A percentile compares a stretch with the other conserved stretches of the same genome.
These are phyloP conservation scores for Plasmodium cynomolgi DNA, from an alignment of 169 alveolate species.

Conservation along the genomic window DNA sequence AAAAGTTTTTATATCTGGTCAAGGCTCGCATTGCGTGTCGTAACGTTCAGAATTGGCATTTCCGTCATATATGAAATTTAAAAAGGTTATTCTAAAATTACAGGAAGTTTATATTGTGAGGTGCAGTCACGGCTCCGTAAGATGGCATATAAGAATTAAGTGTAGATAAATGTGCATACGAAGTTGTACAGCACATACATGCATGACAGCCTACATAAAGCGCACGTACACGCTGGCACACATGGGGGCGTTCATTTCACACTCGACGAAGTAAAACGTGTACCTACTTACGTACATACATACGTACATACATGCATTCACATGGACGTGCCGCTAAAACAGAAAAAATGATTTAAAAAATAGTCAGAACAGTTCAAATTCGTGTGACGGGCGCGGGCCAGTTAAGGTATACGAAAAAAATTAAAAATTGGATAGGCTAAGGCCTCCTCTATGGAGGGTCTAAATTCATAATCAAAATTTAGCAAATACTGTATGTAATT, in stretches of 20 bases:
- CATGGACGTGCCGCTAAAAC: not conserved
- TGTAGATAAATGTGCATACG: not conserved
- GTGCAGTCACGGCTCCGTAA: not conserved
- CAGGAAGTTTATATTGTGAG: not conserved
- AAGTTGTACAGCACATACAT: not conserved
- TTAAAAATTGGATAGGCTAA: slow-evolving; percentile 76
- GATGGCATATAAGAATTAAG: not conserved
- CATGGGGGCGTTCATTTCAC: not conserved
- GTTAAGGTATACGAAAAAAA: slow-evolving; percentile 48
- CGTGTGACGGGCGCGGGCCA: not conserved
- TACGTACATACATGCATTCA: not conserved
- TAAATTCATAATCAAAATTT: slow-evolving; percentile 74
- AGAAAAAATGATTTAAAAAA: slow-evolving; percentile 14
- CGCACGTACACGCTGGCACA: not conserved
- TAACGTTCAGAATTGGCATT: not conserved
- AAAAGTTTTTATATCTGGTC: not conserved
- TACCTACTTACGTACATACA: not conserved
- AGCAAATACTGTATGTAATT: slow-evolving; percentile 77
- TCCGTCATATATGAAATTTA: not conserved
- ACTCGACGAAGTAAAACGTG: not conserved
- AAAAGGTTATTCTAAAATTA: not conserved
- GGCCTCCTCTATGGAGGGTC: slow-evolving; percentile 78
- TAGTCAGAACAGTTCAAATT: not conserved
- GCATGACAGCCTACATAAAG: not conserved
- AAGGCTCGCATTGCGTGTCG: not conserved